Evolutionary conservation across 2,329 filamentous ascomycete species (phyloP).

Genomic region (Aspergillus costaricaensis): DNA sequence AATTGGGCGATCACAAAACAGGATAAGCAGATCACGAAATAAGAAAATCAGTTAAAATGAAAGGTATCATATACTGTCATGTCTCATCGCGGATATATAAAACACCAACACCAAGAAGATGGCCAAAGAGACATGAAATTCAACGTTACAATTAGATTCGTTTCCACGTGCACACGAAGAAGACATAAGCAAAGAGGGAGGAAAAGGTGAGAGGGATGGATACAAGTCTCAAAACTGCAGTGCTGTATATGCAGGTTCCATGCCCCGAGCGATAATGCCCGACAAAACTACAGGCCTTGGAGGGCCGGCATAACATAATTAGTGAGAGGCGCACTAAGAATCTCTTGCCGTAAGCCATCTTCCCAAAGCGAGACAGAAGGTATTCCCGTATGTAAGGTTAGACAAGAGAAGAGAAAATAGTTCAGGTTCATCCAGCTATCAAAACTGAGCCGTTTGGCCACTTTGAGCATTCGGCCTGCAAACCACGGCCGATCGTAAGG

Average conservation of each 20-base stretch:
- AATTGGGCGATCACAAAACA: not conserved
- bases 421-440: slow-evolving; percentile 39
- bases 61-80: not conserved
- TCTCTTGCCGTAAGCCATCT: slow-evolving; percentile 36
- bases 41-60: not conserved
- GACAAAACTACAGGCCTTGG: slow-evolving; percentile 6
- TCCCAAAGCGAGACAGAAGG: slow-evolving; percentile 34
- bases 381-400: slow-evolving; percentile 32
- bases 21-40: not conserved
- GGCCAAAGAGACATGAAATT: not conserved
- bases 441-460: slow-evolving; percentile 39
- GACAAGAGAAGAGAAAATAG: slow-evolving; percentile 39
- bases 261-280: not conserved
- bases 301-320: slow-evolving; percentile 36
- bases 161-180: too few relatives aligned
- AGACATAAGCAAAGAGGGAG: too few relatives aligned
- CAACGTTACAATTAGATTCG: not conserved
- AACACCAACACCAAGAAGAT: not conserved
- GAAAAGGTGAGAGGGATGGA: not conserved
- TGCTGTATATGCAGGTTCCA: not conserved
- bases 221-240: not conserved
- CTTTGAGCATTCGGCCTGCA: slow-evolving; percentile 43
- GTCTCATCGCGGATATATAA: not conserved
- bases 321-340: slow-evolving; percentile 39
- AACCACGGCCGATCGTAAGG: slow-evolving; percentile 42